Conservation (phyloP, 306 rosid genomes). For the Trifolium dubium region DNA sequence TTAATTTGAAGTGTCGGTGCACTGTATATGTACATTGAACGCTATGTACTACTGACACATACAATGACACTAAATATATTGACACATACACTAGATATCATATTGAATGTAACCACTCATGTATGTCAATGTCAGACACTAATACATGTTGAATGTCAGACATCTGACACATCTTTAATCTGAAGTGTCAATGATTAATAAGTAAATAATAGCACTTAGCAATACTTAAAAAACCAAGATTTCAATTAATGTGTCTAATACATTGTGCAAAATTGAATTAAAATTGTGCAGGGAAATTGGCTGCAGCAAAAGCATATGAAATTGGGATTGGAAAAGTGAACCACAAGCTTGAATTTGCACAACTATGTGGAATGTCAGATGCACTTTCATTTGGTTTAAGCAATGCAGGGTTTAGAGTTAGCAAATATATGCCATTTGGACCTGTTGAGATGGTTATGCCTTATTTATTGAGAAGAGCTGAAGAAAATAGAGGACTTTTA, state of each 20-base stretch:
- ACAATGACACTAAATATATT: not conserved
- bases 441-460: conserved; percentile 80
- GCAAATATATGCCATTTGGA: conserved; percentile 97
- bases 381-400: conserved; percentile 77
- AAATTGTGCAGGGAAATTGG: conserved; percentile 49
- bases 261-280: not conserved
- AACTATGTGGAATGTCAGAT: conserved; percentile 49
- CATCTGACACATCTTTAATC: not conserved
- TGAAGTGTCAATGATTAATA: not conserved
- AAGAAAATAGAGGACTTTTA: conserved; percentile 83
- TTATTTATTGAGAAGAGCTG: conserved; percentile 84
- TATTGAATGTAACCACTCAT: too few species aligned
- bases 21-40: not conserved
- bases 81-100: not conserved
- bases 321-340: conserved; percentile 48
- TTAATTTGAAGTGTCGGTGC: too few species aligned
- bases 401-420: conserved; percentile 92
- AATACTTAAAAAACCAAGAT: not conserved
- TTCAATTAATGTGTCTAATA: not conserved
- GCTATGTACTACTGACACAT: not conserved
- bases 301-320: conserved; percentile 15
- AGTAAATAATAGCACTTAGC: too few species aligned
- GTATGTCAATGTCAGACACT: not conserved
- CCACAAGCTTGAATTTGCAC: conserved; percentile 17
- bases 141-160: not conserved